phyloP scores from a whole-genome alignment of 805 yeast species.

The Wickerhamiella sergipiensis region DNA sequence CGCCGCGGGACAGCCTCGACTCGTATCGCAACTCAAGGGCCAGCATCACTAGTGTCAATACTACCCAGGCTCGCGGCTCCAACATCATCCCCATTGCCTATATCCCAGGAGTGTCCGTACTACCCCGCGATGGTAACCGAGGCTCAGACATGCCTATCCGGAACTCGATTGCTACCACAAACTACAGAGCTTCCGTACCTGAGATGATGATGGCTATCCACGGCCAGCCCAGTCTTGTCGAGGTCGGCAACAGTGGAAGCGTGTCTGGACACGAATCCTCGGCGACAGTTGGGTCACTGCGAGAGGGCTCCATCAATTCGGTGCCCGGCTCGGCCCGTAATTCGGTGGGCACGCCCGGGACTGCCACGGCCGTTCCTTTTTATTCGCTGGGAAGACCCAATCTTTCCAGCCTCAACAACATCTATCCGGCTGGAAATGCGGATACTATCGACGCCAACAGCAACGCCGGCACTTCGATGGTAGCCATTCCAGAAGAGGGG shows the following conservation, averaged over 20 bases:
- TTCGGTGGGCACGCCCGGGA: background rate
- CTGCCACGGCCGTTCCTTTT: background rate
- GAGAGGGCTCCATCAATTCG: background rate
- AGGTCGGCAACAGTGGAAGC: conserved; percentile 11
- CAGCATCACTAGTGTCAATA: conserved; percentile 16
- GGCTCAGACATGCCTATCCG: conserved; percentile 19
- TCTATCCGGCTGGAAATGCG: background rate
- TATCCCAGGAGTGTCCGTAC: conserved; percentile 69
- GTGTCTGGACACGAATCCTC: conserved; percentile 30
- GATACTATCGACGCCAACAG: conserved; percentile 7
- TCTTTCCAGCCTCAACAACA: conserved; percentile 1
- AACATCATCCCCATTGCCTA: conserved; percentile 85
- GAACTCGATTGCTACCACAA: conserved; percentile 27
- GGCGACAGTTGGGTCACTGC: conserved; percentile 41
- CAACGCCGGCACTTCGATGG: conserved; percentile 8
- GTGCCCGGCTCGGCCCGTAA: background rate
- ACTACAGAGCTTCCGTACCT: conserved; percentile 32
- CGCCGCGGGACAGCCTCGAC: conserved; percentile 28
- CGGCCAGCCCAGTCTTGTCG: conserved; percentile 61
- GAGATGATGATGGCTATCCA: conserved; percentile 50
- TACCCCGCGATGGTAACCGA: conserved; percentile 12
- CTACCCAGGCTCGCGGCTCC: conserved; percentile 43
- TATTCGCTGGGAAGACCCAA: conserved; percentile 1
- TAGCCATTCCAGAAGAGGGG: conserved; percentile 8
- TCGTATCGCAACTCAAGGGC: conserved; percentile 10